These are phyloP conservation scores for Zygotorulaspora danielsina DNA, from an alignment of 805 yeast genomes.

Conservation along the genomic window DNA sequence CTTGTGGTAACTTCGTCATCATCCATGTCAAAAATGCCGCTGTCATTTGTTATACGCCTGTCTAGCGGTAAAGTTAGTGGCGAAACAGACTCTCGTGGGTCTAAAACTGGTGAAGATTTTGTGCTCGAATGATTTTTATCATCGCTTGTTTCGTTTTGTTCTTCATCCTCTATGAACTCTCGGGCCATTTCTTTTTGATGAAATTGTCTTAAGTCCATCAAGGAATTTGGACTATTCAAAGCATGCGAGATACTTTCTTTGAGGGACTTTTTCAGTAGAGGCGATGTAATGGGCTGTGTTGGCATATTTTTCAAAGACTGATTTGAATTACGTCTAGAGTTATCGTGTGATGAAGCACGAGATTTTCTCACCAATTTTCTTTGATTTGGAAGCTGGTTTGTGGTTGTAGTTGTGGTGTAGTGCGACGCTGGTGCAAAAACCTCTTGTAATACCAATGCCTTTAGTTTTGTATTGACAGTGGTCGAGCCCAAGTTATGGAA, in stretches of 20 bases:
- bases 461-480: slow-evolving; percentile 62
- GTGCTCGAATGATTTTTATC: slow-evolving; percentile 8
- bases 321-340: slow-evolving; percentile 25
- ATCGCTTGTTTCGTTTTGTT: slow-evolving; percentile 7
- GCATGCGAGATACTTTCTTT: slow-evolving; percentile 29
- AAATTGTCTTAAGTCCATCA: slow-evolving; percentile 33
- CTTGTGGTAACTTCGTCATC: slow-evolving; percentile 10
- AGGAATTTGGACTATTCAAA: slow-evolving; percentile 29
- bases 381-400: slow-evolving; percentile 4
- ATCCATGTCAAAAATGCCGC: slow-evolving; percentile 20
- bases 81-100: slow-evolving; percentile 10
- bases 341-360: slow-evolving; percentile 17
- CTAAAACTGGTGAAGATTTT: slow-evolving; percentile 6
- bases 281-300: slow-evolving; percentile 16
- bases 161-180: slow-evolving; percentile 15
- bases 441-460: slow-evolving; percentile 66
- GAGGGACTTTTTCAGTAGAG: slow-evolving; percentile 23
- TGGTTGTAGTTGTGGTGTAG: slow-evolving; percentile 1
- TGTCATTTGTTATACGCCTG: slow-evolving; percentile 9
- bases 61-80: slow-evolving; percentile 14
- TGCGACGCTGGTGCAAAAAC: slow-evolving; percentile 47
- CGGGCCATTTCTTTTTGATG: slow-evolving; percentile 27
- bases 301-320: slow-evolving; percentile 19
- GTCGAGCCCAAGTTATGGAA: slow-evolving; percentile 48
- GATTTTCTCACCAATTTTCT: slow-evolving; percentile 12